phyloP scores from a whole-genome alignment of 768 basidiomycete genomes.

The Boletus pseudo-olivaceus region DNA sequence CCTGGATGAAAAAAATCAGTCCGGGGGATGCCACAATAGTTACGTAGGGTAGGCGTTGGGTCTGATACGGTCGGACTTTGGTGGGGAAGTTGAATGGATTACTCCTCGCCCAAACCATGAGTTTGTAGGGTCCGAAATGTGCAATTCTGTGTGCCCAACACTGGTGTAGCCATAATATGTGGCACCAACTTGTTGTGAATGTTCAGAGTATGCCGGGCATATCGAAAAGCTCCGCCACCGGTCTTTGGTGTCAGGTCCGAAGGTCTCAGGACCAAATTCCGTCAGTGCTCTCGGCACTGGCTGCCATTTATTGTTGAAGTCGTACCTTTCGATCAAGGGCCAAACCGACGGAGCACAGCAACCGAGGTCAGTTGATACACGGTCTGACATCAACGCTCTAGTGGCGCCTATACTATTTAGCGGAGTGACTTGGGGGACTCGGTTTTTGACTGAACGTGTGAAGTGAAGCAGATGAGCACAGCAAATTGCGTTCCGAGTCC shows the following conservation, averaged over 20 bases:
- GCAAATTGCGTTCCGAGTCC: slow-evolving; percentile 12
- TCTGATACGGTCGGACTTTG: not conserved
- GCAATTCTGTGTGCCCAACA: not conserved
- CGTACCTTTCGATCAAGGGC: slow-evolving; percentile 10
- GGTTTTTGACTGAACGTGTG: slow-evolving; percentile 11
- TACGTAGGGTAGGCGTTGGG: slow-evolving; percentile 6
- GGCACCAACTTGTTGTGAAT: not conserved
- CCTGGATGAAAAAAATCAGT: not conserved
- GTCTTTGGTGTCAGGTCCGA: slow-evolving; percentile 2
- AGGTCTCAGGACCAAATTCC: slow-evolving; percentile 5
- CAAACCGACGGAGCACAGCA: slow-evolving; percentile 18
- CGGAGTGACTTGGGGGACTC: not conserved
- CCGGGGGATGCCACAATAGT: not conserved
- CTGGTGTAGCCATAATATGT: not conserved
- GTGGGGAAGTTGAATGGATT: not conserved
- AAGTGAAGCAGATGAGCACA: slow-evolving; percentile 9
- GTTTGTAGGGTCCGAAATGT: not conserved
- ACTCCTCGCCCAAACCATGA: not conserved
- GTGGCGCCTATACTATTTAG: not conserved
- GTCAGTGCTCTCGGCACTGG: slow-evolving; percentile 6
- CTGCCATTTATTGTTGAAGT: not conserved
- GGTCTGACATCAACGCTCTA: not conserved
- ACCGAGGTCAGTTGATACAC: slow-evolving; percentile 1
- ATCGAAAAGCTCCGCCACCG: not conserved
- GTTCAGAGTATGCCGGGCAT: not conserved